phyloP scores from a whole-genome alignment of 1,139 yeast species.

The Saccharomyces hybrid region DNA sequence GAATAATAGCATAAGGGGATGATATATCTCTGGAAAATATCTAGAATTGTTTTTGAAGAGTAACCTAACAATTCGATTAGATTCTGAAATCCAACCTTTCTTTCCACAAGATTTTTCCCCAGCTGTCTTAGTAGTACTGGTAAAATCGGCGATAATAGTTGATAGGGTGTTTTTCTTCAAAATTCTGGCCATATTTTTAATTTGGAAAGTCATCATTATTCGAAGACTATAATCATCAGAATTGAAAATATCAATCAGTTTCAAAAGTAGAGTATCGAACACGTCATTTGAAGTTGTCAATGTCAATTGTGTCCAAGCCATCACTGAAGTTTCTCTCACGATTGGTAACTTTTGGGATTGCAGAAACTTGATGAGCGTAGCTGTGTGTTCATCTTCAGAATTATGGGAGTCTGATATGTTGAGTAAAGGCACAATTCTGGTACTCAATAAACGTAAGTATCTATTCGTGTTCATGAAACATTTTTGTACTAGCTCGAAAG shows the following conservation, averaged over 20 bases:
- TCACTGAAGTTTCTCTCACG: conserved; percentile 21
- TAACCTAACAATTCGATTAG: conserved; percentile 62
- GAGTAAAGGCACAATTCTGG: conserved; percentile 32
- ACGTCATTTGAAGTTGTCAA: conserved; percentile 26
- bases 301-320: conserved; percentile 28
- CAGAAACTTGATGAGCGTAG: conserved; percentile 20
- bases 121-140: conserved; percentile 65
- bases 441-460: conserved; percentile 45
- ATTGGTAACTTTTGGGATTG: conserved; percentile 16
- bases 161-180: conserved; percentile 51
- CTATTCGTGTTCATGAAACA: conserved; percentile 37
- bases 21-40: conserved; percentile 64
- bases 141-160: conserved; percentile 68
- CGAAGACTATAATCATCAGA: conserved; percentile 27
- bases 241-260: conserved; percentile 28
- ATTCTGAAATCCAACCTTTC: conserved; percentile 48
- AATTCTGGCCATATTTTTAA: conserved; percentile 34
- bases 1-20: conserved; percentile 73
- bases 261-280: conserved; percentile 28
- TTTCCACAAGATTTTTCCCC: conserved; percentile 44
- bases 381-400: conserved; percentile 24
- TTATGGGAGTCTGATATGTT: conserved; percentile 19
- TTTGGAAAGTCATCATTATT: conserved; percentile 28
- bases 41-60: conserved; percentile 52
- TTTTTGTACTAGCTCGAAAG: conserved; percentile 21